Conservation (phyloP, 139 green algal species). For the Ostreobium quekettii region DNA sequence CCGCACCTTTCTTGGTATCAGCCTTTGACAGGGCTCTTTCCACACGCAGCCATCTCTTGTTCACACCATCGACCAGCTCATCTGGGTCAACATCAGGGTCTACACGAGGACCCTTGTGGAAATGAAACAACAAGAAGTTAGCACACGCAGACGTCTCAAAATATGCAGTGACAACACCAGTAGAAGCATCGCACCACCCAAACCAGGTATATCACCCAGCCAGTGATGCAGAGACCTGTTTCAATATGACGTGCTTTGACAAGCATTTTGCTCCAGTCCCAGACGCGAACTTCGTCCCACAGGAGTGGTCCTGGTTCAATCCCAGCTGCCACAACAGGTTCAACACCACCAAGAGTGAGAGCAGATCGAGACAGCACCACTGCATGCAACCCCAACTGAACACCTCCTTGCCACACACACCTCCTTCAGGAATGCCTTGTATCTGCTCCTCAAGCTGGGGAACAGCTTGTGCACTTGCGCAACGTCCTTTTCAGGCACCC, state of each 20-base stretch:
- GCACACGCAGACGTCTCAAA: too few relatives aligned
- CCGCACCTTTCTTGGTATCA: not conserved
- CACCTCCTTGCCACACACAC: slow-evolving; percentile 2
- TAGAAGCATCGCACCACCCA: too few relatives aligned
- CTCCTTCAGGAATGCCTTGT: too few relatives aligned
- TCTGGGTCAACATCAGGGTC: too few relatives aligned
- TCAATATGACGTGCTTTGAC: too few relatives aligned
- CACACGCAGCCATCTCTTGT: slow-evolving; percentile 6
- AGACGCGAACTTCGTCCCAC: too few relatives aligned
- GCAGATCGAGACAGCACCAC: slow-evolving; percentile 13
- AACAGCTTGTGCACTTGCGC: slow-evolving; percentile 21
- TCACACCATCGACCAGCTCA: slow-evolving; percentile 13
- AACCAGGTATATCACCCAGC: too few relatives aligned
- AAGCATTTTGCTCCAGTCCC: too few relatives aligned
- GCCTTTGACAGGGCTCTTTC: not conserved
- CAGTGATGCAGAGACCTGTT: too few relatives aligned
- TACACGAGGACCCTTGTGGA: too few relatives aligned
- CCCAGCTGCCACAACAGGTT: slow-evolving; percentile 25
- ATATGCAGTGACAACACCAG: too few relatives aligned
- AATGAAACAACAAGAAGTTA: too few relatives aligned
- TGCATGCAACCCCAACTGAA: not conserved
- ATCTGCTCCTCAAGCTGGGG: slow-evolving; percentile 6
- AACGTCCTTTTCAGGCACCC: slow-evolving; percentile 36
- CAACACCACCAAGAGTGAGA: slow-evolving; percentile 21
- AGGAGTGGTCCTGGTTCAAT: slow-evolving; percentile 6